These are phyloP conservation scores for Trebouxia gelatinosa DNA, from an alignment of 163 green algal genomes.

Conservation along the genomic window DNA sequence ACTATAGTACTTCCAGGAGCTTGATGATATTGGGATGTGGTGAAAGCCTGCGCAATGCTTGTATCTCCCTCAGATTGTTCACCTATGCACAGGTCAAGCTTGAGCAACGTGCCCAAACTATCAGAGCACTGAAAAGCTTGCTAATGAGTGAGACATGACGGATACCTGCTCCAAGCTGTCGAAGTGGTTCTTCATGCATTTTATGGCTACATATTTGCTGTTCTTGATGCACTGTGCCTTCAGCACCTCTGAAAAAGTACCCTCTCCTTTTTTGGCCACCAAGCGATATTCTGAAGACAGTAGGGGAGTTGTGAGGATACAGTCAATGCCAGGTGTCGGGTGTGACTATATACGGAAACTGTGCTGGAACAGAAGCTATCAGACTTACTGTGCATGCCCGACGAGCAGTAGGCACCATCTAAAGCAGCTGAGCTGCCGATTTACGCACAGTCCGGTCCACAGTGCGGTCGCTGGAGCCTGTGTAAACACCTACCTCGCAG, in stretches of 20 bases:
- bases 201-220: slow-evolving; percentile 87
- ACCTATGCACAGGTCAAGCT: too few relatives aligned
- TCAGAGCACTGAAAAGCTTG: too few relatives aligned
- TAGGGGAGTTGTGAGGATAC: background rate
- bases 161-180: slow-evolving; percentile 68
- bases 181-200: slow-evolving; percentile 90
- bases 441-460: too few relatives aligned
- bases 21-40: slow-evolving; percentile 86
- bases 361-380: background rate
- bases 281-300: slow-evolving; percentile 72
- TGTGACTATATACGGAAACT: background rate
- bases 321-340: background rate
- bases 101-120: too few relatives aligned
- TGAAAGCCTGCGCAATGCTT: slow-evolving; percentile 76
- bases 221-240: slow-evolving; percentile 91
- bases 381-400: slow-evolving; percentile 27
- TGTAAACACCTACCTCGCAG: too few relatives aligned
- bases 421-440: too few relatives aligned
- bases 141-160: too few relatives aligned
- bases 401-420: too few relatives aligned
- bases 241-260: slow-evolving; percentile 86
- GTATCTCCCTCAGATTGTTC: slow-evolving; percentile 86
- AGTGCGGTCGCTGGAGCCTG: too few relatives aligned
- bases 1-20: slow-evolving; percentile 77
- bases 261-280: slow-evolving; percentile 86